Conservation (phyloP, 2,329 filamentous ascomycete species). For the Drechslerella stenobrocha region DNA sequence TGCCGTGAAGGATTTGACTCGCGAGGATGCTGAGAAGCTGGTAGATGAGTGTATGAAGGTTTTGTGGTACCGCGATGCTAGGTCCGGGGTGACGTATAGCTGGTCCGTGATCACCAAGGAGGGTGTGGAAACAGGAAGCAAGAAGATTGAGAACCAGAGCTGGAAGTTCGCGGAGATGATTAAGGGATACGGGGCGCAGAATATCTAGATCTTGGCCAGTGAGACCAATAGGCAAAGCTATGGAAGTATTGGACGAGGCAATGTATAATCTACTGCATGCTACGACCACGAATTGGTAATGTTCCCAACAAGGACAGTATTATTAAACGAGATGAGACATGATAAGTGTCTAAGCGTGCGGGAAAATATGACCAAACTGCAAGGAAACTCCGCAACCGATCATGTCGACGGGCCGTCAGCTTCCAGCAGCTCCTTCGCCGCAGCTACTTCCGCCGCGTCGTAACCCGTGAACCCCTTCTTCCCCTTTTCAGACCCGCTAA, state of each 20-base stretch:
- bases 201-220: no score
- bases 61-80: constrained; percentile 92
- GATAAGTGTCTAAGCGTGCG: not conserved
- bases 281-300: not conserved
- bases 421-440: constrained; percentile 69
- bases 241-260: no score
- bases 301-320: not conserved
- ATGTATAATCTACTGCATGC: no score
- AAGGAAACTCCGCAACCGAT: not conserved
- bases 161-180: constrained; percentile 94
- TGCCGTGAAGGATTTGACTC: constrained; percentile 69
- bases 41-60: constrained; percentile 98
- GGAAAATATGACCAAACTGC: not conserved
- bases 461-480: constrained; percentile 74
- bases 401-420: constrained; percentile 56
- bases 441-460: constrained; percentile 70
- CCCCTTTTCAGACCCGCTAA: constrained; percentile 65
- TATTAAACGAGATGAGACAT: constrained; percentile 3
- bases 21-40: constrained; percentile 76
- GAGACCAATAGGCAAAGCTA: no score
- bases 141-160: constrained; percentile 92
- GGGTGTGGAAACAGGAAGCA: constrained; percentile 80
- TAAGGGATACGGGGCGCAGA: constrained; percentile 89
- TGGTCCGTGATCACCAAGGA: constrained; percentile 87
- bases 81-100: constrained; percentile 87